Base-by-base conservation (phyloP, 768 basidiomycete genomes). In the Amyloporia xantha region DNA sequence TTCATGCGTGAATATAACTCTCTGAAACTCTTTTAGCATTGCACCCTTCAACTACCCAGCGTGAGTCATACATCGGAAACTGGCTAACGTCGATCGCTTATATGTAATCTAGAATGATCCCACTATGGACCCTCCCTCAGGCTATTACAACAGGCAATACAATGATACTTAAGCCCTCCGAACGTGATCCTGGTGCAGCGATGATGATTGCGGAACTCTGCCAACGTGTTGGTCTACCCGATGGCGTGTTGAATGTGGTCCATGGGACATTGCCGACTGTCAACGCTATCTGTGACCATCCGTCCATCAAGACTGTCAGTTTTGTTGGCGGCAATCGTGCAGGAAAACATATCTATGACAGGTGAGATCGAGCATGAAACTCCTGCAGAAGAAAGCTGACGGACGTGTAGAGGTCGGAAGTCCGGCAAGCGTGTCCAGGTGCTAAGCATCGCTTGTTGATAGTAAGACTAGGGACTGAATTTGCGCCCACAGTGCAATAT, bases 161-260 rank as follows among this genome's bases (percentile, higher is more conserved):
- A 0, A 76, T 99, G 37, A 77, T 99, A 51, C 72, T 99, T 52
- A 99, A 99, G 61, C 95, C 95, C 17, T 93, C 90, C 1, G 95
- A 99, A 64, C 83, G 95, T 23, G 94, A 96, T 63, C 95, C 95
- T 12, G 95, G 95, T 41, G 95, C 96, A 12, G 86, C 92, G 4
- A 93, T 96, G 86, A 95, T 99, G 47, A 92, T 99, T 52, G 92
- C 93, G 26, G 95, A 99, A 68, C 76, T 97, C 2, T 93, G 91
- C 62, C 81, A 90, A 66, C 81, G 81, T 46, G 92, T 94, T 48
- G 86, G 86, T 24, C 69, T 91, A 26, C 89, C 89, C 15, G 66
- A 81, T 21, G 93, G 94, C 53, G 92, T 97, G 25, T 70, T 99
- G 48, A 94, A 92, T 59, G 74, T 96, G 41, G 85, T 98, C 13